A percentile compares a stretch with the other conserved stretches of the same genome.
Evolutionary conservation across 306 rosid species (phyloP).

Genomic region (Sicyos edulis): DNA sequence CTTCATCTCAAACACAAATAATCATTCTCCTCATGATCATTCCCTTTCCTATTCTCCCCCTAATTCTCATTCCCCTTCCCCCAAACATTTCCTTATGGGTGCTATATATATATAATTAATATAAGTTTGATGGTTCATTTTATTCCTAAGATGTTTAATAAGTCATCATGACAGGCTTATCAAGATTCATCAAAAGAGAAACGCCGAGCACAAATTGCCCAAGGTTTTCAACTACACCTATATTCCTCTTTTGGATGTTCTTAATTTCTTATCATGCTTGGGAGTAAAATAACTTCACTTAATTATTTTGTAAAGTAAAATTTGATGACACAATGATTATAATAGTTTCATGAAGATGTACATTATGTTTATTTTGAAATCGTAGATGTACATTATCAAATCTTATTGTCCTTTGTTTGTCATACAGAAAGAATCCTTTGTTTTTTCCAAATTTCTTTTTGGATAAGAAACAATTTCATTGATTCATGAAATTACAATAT

Average conservation of each 20-base stretch:
- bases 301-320: slow-evolving; percentile 1
- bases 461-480: too few relatives aligned
- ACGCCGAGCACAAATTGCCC: slow-evolving; percentile 85
- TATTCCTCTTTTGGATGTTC: neutral
- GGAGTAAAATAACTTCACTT: neutral
- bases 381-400: neutral
- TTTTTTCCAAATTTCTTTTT: too few relatives aligned
- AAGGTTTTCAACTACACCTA: slow-evolving; percentile 46
- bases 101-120: too few relatives aligned
- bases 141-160: slow-evolving; percentile 22
- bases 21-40: too few relatives aligned
- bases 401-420: neutral
- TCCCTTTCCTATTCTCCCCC: too few relatives aligned
- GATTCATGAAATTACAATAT: too few relatives aligned
- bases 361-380: too few relatives aligned
- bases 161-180: slow-evolving; percentile 61
- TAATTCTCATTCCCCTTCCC: too few relatives aligned
- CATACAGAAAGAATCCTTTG: neutral
- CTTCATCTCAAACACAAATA: too few relatives aligned
- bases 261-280: neutral
- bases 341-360: neutral
- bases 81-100: too few relatives aligned
- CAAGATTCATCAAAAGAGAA: slow-evolving; percentile 95
- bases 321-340: neutral
- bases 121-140: neutral